Evolutionary conservation across 495 filamentous ascomycete genomes (phyloP).

Genomic region (Neurospora sp.): DNA sequence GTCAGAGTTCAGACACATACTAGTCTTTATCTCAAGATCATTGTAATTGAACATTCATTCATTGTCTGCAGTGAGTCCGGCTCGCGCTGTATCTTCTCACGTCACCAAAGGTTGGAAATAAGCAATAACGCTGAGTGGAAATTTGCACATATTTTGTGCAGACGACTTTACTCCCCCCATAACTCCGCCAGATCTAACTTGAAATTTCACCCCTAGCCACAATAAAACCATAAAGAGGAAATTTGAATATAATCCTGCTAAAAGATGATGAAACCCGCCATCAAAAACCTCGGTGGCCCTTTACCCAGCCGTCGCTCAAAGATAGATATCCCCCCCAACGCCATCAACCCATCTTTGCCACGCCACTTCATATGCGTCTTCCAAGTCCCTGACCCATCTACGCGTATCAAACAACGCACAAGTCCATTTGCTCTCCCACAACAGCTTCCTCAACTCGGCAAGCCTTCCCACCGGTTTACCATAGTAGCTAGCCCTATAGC

Average conservation of each 20-base stretch:
- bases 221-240: background rate
- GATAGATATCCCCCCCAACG: constrained; percentile 82
- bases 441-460: constrained; percentile 61
- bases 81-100: background rate
- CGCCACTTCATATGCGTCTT: constrained; percentile 76
- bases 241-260: background rate
- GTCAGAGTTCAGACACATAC: no score
- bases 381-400: constrained; percentile 87
- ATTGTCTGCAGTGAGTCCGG: background rate
- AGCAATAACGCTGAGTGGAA: background rate
- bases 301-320: constrained; percentile 17
- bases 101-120: background rate
- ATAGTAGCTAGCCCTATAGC: constrained; percentile 11
- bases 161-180: background rate
- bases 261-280: background rate
- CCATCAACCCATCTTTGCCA: constrained; percentile 83
- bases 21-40: no score
- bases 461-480: constrained; percentile 58
- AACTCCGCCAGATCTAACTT: background rate
- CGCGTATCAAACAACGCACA: constrained; percentile 85
- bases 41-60: background rate
- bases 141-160: background rate
- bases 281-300: background rate
- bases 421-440: constrained; percentile 73
- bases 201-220: background rate